These are phyloP conservation scores for Citrullus colocynthis DNA, from an alignment of 306 rosid genomes.

Conservation along the genomic window DNA sequence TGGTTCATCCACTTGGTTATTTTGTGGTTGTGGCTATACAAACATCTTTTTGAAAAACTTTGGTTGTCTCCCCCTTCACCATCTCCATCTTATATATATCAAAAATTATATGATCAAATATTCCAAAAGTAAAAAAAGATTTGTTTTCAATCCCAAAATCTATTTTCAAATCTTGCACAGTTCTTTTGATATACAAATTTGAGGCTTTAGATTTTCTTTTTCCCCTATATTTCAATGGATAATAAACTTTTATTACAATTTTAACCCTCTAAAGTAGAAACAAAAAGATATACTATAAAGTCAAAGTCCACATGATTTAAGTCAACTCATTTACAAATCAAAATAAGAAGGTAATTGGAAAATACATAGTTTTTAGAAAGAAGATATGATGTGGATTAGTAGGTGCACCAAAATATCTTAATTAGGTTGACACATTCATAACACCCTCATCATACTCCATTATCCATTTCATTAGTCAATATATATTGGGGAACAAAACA, in stretches of 20 bases:
- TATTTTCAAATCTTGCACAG: slow-evolving; percentile 6
- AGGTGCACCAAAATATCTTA: no score
- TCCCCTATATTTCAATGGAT: not conserved
- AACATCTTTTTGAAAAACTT: not conserved
- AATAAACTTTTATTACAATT: not conserved
- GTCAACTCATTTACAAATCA: not conserved
- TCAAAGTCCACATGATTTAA: not conserved
- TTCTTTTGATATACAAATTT: not conserved
- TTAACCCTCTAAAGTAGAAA: not conserved
- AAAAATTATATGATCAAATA: not conserved
- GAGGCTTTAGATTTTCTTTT: not conserved
- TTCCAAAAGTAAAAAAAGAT: not conserved
- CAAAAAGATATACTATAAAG: not conserved
- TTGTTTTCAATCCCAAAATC: slow-evolving; percentile 1
- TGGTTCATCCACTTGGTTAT: slow-evolving; percentile 5
- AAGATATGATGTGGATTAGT: no score
- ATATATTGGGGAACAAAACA: no score
- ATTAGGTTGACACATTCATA: no score
- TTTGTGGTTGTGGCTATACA: slow-evolving; percentile 6
- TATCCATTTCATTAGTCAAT: no score
- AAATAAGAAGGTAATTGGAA: not conserved
- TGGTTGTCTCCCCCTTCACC: not conserved
- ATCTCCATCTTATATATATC: not conserved
- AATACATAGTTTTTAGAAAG: not conserved
- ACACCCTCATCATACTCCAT: no score